Base-by-base conservation (phyloP, 2,329 filamentous ascomycete species). In the Fusarium nurragi region DNA sequence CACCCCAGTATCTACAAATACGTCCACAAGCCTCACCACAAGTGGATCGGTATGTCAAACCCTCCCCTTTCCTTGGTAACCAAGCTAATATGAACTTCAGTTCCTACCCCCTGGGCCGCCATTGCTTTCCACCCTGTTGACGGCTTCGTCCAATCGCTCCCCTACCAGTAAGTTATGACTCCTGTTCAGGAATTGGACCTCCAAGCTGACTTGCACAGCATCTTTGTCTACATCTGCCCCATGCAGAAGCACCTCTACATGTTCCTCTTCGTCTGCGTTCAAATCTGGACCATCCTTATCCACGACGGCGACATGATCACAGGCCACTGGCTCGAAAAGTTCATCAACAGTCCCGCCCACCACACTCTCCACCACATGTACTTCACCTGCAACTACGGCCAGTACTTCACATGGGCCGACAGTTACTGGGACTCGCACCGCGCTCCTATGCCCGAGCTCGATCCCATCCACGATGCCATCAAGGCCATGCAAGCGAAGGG, bases 271-370 rank as follows among this genome's bases (percentile, higher is more conserved):
- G 67, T 76, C 22, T 67, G 76, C 16, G 80, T 83, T 41, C 79
- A 82, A 69, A 73, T 83, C 67, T 83, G 80, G 80, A 82, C 80
- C 58, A 81, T 82, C 60, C 72, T 82, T 54, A 82, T 82, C 49
- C 80, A 82, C 72, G 80, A 82, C 63, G 80, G 80, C 62, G 80
- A 82, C 75, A 81, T 81, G 77, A 80, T 82, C 48, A 74, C 79
- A 14, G 79, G 77, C 48, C 79, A 82, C 65, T 81, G 78, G 77
- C 73, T 77, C 18, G 79, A 81, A 57, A 79, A 77, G 60, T 81
- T 76, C 66, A 78, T 82, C 75, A 82, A 82, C 76, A 79, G 78
- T 62, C 78, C 80, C 8, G 80, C 80, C 12, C 79, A 81, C 70
- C 80, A 82, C 75, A 81, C 79, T 5, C 74, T 82, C 28, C 80